Percentiles rank a stretch among this genome's conserved stretches.
Conservation (phyloP, 2,329 filamentous ascomycete species). For the Colletotrichum cereale region DNA sequence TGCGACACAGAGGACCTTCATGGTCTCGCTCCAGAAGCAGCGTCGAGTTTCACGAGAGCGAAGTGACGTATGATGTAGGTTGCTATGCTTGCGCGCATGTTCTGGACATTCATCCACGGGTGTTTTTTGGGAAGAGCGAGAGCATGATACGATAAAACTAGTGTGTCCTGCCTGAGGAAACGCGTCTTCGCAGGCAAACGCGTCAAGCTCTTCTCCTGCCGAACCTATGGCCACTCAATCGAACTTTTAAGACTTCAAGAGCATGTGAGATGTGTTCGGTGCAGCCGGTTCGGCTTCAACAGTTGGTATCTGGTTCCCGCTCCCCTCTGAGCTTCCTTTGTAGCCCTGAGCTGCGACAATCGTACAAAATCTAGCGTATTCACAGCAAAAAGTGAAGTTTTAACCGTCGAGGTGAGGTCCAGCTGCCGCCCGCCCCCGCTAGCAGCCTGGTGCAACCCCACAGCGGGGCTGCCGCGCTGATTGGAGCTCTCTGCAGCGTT, state of each 20-base stretch:
- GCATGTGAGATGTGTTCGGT: background rate
- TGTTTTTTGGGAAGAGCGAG: conserved; percentile 13
- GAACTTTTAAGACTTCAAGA: background rate
- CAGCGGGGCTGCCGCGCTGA: conserved; percentile 31
- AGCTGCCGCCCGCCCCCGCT: background rate
- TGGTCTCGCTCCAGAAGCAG: conserved; percentile 49
- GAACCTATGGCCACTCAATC: background rate
- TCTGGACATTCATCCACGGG: background rate
- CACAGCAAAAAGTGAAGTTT: conserved; percentile 21
- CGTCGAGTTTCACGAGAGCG: background rate
- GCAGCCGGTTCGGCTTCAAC: background rate
- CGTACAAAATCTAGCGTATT: background rate
- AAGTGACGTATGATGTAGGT: background rate
- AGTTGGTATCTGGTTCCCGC: background rate
- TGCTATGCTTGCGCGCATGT: background rate
- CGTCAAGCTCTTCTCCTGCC: conserved; percentile 1
- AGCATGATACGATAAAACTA: conserved; percentile 13
- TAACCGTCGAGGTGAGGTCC: conserved; percentile 14
- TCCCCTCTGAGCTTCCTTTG: background rate
- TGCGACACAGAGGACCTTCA: conserved; percentile 68
- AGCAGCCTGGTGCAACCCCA: conserved; percentile 27
- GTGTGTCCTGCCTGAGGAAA: background rate
- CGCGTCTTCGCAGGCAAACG: conserved; percentile 17
- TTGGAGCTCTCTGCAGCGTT: conserved; percentile 22
- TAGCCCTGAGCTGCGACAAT: background rate